Evolutionary conservation across 2,329 filamentous ascomycete species (phyloP), one percentile per base, ranked within the genome.

Genomic region (Lasiodiplodia theobromae): DNA sequence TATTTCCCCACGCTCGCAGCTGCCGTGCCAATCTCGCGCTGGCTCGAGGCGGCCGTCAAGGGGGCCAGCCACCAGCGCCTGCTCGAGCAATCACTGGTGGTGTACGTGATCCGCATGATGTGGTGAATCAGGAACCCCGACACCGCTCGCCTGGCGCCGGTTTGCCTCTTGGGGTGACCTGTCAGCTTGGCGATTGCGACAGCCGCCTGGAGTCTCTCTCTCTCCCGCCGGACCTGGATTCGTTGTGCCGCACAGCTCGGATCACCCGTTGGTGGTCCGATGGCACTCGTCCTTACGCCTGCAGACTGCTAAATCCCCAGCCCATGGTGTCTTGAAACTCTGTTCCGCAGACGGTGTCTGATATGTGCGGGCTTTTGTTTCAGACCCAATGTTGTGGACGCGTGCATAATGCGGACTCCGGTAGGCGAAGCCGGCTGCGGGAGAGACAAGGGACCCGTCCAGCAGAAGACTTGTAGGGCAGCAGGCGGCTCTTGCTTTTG

Each of bases 201-300:
- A 63, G 40, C 58, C 28, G 60, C 60, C 51, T 52, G 21, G 60
- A 47, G 60, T 52, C 47, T 23, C n/a, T 47, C 57, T 28, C 57
- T 28, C 60, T 64, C 60, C 60, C 60, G 60, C 44, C 58, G 58
- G 58, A 21, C 58, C 47, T 64, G 31, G 18, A 60, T 60, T 40
- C 56, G 56, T 14, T 38, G 56, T 23, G 54, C 38, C 31, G 40
- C 58, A 63, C 60, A 52, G 60, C 60, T 64, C 18, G 25, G 60
- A 64, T 64, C 60, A 64, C 60, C 60, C 60, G 60, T 52, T 52
- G 60, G 53, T 64, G 60, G 60, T 18, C 28, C 47, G 60, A 53
- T 25, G 31, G 40, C 18, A 47, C 34, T 38, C 40, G 16, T 28
- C 18, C 52, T 34, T 38, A n/a, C 25, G 44, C 40, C 40, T 44